Base-by-base conservation (phyloP, 345 rosid species). In the Boechera divaricarpa region DNA sequence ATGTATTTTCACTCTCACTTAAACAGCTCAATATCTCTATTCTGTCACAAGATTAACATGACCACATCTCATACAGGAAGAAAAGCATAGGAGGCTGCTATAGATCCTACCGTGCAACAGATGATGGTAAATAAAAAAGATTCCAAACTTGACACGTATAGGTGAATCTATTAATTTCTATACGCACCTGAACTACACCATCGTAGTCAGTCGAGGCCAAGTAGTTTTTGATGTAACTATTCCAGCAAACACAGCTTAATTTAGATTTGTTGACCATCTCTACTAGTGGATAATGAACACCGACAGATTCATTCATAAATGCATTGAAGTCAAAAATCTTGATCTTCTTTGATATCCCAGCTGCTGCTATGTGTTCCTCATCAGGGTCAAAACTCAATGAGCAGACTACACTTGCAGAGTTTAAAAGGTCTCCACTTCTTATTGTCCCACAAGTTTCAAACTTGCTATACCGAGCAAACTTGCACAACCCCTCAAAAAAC, bases 191-290 rank as follows among this genome's bases (percentile, higher is more conserved):
- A 69, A 91, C 92, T 42, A 78, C 81, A 70, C 98, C 97, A 79
- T 91, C 96, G 63, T 91, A 91, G 79, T 87, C 96, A 24, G 97
- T 85, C 63, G 98, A 94, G 69, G 91, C 96, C 83, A 94, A 84
- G 81, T 87, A 94, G 86, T 87, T 90, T 81, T 86, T 87, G 76
- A 91, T 90, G 84, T 90, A 94, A 79, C 76, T 87, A 83, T 94
- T 94, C 98, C 98, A 94, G 87, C 88, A 88, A 80, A 91, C 80
- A 63, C 97, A 94, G 81, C 94, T 94, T 42, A 94, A 75, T 82
- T 79, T 94, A 51, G 96, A 87, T 69, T 81, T 90, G 85, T 87
- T 91, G 69, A 88, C 74, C 91, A 94, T 86, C 88, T 91, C 96
- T 41, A 90, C 85, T 7, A 76, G 85, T 7, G 98, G 98, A 82